Conservation (phyloP, 768 basidiomycete genomes). For the Inosperma sp. region DNA sequence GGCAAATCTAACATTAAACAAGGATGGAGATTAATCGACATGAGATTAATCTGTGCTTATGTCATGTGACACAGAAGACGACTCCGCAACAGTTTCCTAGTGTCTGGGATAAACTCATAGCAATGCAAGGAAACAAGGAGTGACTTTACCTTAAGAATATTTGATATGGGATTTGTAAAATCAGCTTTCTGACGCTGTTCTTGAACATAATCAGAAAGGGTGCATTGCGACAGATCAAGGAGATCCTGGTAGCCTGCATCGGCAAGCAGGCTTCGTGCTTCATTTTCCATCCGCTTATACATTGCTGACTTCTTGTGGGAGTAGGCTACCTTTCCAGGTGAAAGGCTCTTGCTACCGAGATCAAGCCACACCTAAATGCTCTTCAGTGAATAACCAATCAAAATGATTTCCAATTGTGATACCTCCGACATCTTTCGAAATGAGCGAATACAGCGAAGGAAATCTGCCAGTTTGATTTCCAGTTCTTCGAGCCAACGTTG, state of each 20-base stretch:
- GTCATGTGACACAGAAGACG: too few species aligned
- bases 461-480: too few species aligned
- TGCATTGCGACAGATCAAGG: conserved; percentile 1
- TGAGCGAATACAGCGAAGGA: too few species aligned
- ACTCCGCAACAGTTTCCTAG: too few species aligned
- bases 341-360: neutral
- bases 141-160: neutral
- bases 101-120: too few species aligned
- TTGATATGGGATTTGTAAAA: neutral
- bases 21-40: too few species aligned
- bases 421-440: too few species aligned
- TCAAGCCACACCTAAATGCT: neutral
- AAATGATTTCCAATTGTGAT: too few species aligned
- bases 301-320: neutral
- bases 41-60: neutral
- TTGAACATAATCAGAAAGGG: neutral
- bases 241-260: neutral
- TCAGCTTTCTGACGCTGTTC: neutral
- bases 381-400: too few species aligned
- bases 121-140: too few species aligned
- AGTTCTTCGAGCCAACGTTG: too few species aligned
- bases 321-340: neutral
- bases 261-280: neutral
- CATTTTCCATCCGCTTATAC: neutral
- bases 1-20: too few species aligned